Percentiles rank a stretch among this genome's conserved stretches.
phyloP scores from a whole-genome alignment of 371 early-diverging fungal genomes.

The Rhizopus microsporus region DNA sequence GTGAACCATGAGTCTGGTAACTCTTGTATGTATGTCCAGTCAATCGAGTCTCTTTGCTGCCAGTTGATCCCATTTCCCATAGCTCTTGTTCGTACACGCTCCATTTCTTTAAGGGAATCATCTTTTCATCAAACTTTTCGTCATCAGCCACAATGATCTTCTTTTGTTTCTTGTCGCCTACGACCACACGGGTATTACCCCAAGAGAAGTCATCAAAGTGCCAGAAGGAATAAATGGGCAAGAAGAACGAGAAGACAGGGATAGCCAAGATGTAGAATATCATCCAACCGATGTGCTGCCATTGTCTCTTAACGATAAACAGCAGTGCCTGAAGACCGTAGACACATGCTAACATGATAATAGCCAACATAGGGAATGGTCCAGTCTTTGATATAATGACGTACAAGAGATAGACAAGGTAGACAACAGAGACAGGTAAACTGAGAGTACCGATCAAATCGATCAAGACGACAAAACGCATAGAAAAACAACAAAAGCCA shows the following conservation, averaged over 20 bases:
- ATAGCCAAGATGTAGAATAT: constrained; percentile 87
- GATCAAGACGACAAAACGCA: constrained; percentile 92
- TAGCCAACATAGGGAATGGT: constrained; percentile 57
- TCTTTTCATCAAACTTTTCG: constrained; percentile 80
- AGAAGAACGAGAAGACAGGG: constrained; percentile 81
- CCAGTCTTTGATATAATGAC: constrained; percentile 55
- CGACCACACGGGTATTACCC: constrained; percentile 88
- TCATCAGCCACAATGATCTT: constrained; percentile 60
- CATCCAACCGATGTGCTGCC: constrained; percentile 98
- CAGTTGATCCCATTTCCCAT: constrained; percentile 71
- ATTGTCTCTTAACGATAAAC: constrained; percentile 85
- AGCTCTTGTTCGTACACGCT: constrained; percentile 86
- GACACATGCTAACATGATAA: constrained; percentile 67
- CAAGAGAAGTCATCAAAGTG: constrained; percentile 93
- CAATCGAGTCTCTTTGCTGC: constrained; percentile 56
- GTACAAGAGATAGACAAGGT: constrained; percentile 77
- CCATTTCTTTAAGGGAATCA: constrained; percentile 92
- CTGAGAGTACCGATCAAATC: constrained; percentile 94
- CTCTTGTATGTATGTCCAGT: constrained; percentile 45
- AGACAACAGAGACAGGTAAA: constrained; percentile 91
- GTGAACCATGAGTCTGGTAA: constrained; percentile 34
- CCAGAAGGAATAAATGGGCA: constrained; percentile 86
- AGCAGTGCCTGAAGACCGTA: constrained; percentile 87
- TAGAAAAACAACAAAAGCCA: constrained; percentile 95
- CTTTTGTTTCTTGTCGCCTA: constrained; percentile 74